Percentiles rank a stretch among this genome's conserved stretches.
phyloP scores from a whole-genome alignment of 805 yeast genomes.

The Saccharomyces eubayanus region DNA sequence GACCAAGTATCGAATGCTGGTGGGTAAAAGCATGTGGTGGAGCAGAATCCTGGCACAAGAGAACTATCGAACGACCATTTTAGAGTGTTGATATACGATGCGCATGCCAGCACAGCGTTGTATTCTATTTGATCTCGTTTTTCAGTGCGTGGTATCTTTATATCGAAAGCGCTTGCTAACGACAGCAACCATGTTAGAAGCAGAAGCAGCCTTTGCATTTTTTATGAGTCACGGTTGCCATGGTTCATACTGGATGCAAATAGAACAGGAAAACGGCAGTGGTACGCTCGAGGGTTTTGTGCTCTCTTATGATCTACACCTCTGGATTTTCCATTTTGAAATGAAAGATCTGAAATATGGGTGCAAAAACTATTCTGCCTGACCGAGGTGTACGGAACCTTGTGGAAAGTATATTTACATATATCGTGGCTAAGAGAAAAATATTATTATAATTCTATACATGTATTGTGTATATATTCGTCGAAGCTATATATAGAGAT shows the following conservation, averaged over 20 bases:
- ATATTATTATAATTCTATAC: neutral
- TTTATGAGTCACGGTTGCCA: neutral
- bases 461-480: neutral
- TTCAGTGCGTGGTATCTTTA: neutral
- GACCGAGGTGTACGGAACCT: neutral
- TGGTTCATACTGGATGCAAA: neutral
- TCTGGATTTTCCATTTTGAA: neutral
- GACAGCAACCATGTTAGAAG: neutral
- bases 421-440: neutral
- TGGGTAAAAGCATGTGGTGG: slow-evolving; percentile 14
- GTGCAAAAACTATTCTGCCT: neutral
- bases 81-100: slow-evolving; percentile 10
- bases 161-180: neutral
- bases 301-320: neutral
- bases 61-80: slow-evolving; percentile 12
- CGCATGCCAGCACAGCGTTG: slow-evolving; percentile 17
- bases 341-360: neutral
- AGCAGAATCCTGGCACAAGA: slow-evolving; percentile 6
- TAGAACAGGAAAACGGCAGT: neutral
- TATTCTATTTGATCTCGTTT: slow-evolving; percentile 4
- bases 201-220: neutral
- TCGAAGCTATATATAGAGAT: neutral
- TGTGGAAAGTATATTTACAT: neutral
- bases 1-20: slow-evolving; percentile 23
- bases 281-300: neutral